Conservation (phyloP, 148 eudicot genomes). For the Chenopodium album region DNA sequence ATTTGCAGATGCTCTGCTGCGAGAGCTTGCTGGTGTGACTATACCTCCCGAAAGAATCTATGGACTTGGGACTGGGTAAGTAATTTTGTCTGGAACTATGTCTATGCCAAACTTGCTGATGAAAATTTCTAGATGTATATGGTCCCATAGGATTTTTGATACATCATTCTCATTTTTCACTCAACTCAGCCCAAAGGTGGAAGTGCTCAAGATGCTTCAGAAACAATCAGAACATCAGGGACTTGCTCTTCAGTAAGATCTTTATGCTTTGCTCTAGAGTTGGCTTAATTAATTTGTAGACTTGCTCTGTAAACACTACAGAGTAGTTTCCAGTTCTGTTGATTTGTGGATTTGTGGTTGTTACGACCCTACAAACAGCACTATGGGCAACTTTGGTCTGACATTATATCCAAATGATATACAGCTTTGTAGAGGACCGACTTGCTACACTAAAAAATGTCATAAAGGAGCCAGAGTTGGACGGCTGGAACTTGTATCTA, state of each 20-base stretch:
- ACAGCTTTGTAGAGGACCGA: slow-evolving; percentile 98
- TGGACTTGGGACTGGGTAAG: slow-evolving; percentile 96
- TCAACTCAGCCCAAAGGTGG: slow-evolving; percentile 76
- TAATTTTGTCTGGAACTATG: neutral
- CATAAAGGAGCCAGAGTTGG: slow-evolving; percentile 80
- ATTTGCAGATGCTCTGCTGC: slow-evolving; percentile 86
- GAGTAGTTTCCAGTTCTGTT: neutral
- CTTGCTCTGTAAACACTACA: neutral
- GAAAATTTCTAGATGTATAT: neutral
- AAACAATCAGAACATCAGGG: slow-evolving; percentile 87
- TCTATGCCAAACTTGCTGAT: neutral
- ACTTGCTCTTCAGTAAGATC: slow-evolving; percentile 74
- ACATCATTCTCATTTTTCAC: neutral
- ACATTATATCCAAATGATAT: neutral
- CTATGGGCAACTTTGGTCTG: neutral
- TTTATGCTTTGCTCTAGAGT: slow-evolving; percentile 4
- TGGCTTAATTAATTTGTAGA: neutral
- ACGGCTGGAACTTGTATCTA: slow-evolving; percentile 85
- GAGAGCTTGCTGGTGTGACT: slow-evolving; percentile 87
- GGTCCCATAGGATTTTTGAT: neutral
- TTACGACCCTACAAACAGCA: no score
- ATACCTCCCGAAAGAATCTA: slow-evolving; percentile 85
- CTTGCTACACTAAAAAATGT: slow-evolving; percentile 92
- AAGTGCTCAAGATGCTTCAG: slow-evolving; percentile 91
- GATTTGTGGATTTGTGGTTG: neutral